Evolutionary conservation across 495 filamentous ascomycete genomes (phyloP).

Genomic region (Penicillium herquei): DNA sequence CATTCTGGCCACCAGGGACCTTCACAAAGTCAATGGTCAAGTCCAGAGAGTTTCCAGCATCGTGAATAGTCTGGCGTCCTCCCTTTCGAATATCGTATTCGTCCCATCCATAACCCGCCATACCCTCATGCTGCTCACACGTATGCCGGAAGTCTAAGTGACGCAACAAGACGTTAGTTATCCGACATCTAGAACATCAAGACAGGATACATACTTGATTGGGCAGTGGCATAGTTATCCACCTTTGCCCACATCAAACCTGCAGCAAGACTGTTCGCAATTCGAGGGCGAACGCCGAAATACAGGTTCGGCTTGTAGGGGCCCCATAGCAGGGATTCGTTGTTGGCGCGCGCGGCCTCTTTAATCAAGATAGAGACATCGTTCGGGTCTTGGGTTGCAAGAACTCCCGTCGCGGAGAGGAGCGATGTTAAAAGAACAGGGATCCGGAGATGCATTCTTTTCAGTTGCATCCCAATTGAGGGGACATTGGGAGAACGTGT

Average conservation of each 20-base stretch:
- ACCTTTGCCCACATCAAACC: slow-evolving; percentile 90
- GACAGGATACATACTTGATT: slow-evolving; percentile 63
- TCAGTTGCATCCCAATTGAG: slow-evolving; percentile 24
- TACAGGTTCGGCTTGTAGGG: slow-evolving; percentile 95
- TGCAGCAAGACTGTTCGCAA: slow-evolving; percentile 79
- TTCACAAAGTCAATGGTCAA: slow-evolving; percentile 93
- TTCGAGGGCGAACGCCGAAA: slow-evolving; percentile 85
- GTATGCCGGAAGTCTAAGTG: slow-evolving; percentile 80
- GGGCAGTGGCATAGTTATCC: slow-evolving; percentile 73
- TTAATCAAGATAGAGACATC: slow-evolving; percentile 41
- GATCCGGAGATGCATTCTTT: slow-evolving; percentile 33
- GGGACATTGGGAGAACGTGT: slow-evolving; percentile 15
- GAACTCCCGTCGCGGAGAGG: slow-evolving; percentile 31
- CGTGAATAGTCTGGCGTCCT: slow-evolving; percentile 85
- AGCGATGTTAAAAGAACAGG: slow-evolving; percentile 29
- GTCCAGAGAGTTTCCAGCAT: slow-evolving; percentile 82
- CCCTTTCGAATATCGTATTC: slow-evolving; percentile 86
- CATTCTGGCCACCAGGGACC: slow-evolving; percentile 80
- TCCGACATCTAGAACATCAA: no score
- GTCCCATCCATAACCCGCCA: slow-evolving; percentile 97
- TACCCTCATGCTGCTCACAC: slow-evolving; percentile 92
- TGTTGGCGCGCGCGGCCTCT: slow-evolving; percentile 57
- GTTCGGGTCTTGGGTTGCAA: slow-evolving; percentile 31
- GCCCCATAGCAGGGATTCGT: slow-evolving; percentile 91
- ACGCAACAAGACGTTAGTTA: slow-evolving; percentile 2